Base-by-base conservation (phyloP, 352 stramenopile genomes). In the Labyrinthula sp. region DNA sequence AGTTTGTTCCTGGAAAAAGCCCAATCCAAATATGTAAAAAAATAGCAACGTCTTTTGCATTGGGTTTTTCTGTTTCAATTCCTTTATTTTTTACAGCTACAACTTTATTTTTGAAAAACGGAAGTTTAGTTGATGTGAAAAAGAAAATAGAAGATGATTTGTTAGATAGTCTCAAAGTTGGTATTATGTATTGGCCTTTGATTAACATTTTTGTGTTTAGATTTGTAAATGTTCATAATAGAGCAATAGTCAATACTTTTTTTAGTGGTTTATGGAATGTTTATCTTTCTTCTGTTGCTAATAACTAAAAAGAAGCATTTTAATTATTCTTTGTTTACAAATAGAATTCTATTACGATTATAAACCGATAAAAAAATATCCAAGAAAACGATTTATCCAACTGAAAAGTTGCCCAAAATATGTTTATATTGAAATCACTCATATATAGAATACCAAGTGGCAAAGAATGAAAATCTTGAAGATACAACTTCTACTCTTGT, bases 111-210 rank as follows among this genome's bases (percentile, higher is more conserved):
- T 17, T 23, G n/a, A 30, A 48, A 20, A n/a, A n/a, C n/a, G n/a
- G n/a, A n/a, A 25, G 31, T 17, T 18, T 43, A 6, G 3, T 15
- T 12, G 34, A 52, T 28, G 43, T 28, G 10, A 10, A 12, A 3
- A 21, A 21, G 31, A 52, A 52, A 20, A 52, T 52, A n/a, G 3
- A 50, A 10, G 43, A 10, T n/a, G 43, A 52, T 22, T 35, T 52
- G 6, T 15, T 52, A 35, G 31, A 31, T 10, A 52, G 31, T 9
- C 47, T 52, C 14, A n/a, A 36, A 7, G 21, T 35, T 0, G 43
- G 30, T 12, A 10, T 9, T 9, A n/a, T 52, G 15, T 52, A 37
- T 22, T 52, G 43, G 43, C 43, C 43, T 1, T n/a, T 54, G 0
- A 21, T 50, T 10, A 52, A 52, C 18, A 33, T 52, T 12, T 5